Evolutionary conservation across 345 rosid species (phyloP).

Genomic region (Hirschfeldia incana): DNA sequence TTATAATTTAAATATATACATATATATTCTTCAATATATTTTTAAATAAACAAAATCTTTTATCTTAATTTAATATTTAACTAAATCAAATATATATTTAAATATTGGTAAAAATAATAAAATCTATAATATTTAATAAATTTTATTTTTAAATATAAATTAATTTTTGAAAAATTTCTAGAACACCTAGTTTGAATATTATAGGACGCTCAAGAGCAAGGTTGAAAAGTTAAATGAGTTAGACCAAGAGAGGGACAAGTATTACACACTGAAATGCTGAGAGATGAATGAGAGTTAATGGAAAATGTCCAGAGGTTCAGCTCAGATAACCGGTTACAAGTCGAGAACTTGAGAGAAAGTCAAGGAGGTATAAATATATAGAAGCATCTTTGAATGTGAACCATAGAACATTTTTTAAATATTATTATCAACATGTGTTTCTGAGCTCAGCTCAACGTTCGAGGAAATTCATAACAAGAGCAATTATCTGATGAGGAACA

Average conservation of each 20-base stretch:
- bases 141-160: too few species aligned
- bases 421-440: neutral
- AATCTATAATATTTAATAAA: too few species aligned
- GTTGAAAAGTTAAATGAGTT: slow-evolving; percentile 54
- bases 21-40: too few species aligned
- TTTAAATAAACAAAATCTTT: too few species aligned
- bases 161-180: too few species aligned
- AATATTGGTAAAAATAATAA: too few species aligned
- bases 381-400: neutral
- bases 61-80: too few species aligned
- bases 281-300: slow-evolving; percentile 57
- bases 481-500: neutral
- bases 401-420: neutral
- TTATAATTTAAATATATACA: too few species aligned
- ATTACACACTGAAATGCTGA: slow-evolving; percentile 39
- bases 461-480: neutral
- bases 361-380: slow-evolving; percentile 27
- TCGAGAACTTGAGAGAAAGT: neutral
- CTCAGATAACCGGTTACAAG: slow-evolving; percentile 35
- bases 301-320: slow-evolving; percentile 42
- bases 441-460: neutral
- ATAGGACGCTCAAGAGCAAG: slow-evolving; percentile 51
- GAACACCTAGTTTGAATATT: slow-evolving; percentile 1
- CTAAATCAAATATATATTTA: too few species aligned
- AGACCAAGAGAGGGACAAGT: slow-evolving; percentile 58